A percentile compares a stretch with the other conserved stretches of the same genome.
phyloP scores from a whole-genome alignment of 2,329 filamentous ascomycete genomes.

The Aspergillus brunneoviolaceus region DNA sequence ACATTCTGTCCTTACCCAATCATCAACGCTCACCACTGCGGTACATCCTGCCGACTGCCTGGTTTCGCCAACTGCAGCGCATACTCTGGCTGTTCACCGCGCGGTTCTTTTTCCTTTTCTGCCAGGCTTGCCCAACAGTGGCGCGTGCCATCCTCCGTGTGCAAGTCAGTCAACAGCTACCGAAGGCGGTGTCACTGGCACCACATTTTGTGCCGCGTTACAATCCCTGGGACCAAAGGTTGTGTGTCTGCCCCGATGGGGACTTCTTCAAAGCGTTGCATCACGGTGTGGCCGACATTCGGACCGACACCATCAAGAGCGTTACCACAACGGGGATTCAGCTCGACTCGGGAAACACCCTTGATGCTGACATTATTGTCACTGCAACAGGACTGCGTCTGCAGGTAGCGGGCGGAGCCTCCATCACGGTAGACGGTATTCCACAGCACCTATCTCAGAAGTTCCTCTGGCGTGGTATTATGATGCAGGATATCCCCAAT shows the following conservation, averaged over 20 bases:
- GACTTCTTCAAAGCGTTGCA: constrained; percentile 58
- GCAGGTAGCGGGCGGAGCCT: constrained; percentile 38
- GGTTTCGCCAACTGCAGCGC: constrained; percentile 29
- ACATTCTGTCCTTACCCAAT: constrained; percentile 59
- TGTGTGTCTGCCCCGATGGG: constrained; percentile 66
- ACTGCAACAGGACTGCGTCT: constrained; percentile 48
- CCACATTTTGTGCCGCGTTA: constrained; percentile 66
- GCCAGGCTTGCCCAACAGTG: constrained; percentile 53
- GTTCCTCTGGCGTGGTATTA: constrained; percentile 45
- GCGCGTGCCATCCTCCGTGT: constrained; percentile 51
- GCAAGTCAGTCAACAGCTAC: constrained; percentile 53
- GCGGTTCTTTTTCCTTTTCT: constrained; percentile 54
- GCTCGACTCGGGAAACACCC: constrained; percentile 44
- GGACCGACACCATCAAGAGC: constrained; percentile 55
- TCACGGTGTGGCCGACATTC: constrained; percentile 53
- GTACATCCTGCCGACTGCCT: constrained; percentile 40
- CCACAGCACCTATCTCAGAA: constrained; percentile 35
- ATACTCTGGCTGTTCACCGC: constrained; percentile 53
- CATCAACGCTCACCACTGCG: constrained; percentile 18
- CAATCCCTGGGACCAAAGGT: constrained; percentile 69
- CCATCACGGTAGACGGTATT: constrained; percentile 39
- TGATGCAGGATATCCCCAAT: constrained; percentile 48
- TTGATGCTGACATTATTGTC: constrained; percentile 46
- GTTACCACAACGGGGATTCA: constrained; percentile 52
- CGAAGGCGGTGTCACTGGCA: constrained; percentile 54